phyloP scores from a whole-genome alignment of 345 rosid genomes.

The Geranium brycei region DNA sequence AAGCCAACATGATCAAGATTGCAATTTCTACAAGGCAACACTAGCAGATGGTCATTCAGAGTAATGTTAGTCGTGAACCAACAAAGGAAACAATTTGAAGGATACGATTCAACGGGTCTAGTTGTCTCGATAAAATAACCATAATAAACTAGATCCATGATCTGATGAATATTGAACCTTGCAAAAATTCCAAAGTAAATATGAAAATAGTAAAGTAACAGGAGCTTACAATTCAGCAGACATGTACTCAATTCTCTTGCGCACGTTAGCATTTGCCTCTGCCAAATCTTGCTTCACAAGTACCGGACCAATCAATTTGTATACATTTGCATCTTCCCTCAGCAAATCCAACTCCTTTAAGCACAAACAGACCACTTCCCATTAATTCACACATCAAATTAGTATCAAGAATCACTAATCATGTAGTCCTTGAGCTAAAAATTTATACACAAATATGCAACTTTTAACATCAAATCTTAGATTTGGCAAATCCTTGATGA shows the following conservation, averaged over 20 bases:
- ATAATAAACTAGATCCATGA: not conserved
- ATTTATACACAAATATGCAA: no score
- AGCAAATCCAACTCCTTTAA: conserved; percentile 78
- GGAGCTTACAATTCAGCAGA: conserved; percentile 71
- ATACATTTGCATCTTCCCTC: conserved; percentile 80
- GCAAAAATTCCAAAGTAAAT: not conserved
- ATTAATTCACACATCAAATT: not conserved
- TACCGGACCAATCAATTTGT: conserved; percentile 90
- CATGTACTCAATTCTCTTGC: conserved; percentile 86
- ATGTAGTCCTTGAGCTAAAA: no score
- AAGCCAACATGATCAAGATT: not conserved
- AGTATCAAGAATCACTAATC: not conserved
- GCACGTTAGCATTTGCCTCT: conserved; percentile 90
- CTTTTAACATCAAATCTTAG: not conserved
- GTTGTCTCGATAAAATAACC: no score
- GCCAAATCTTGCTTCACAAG: conserved; percentile 96
- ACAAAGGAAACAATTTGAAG: not conserved
- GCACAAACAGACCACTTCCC: conserved; percentile 2
- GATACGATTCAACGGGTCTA: not conserved
- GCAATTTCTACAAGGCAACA: not conserved
- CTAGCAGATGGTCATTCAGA: not conserved
- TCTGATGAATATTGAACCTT: not conserved
- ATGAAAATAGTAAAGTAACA: not conserved
- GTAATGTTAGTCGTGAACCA: not conserved
- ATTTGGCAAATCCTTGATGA: not conserved